These are phyloP conservation scores for Peltaster fructicola DNA, from an alignment of 2,329 filamentous ascomycete species.

Conservation along the genomic window DNA sequence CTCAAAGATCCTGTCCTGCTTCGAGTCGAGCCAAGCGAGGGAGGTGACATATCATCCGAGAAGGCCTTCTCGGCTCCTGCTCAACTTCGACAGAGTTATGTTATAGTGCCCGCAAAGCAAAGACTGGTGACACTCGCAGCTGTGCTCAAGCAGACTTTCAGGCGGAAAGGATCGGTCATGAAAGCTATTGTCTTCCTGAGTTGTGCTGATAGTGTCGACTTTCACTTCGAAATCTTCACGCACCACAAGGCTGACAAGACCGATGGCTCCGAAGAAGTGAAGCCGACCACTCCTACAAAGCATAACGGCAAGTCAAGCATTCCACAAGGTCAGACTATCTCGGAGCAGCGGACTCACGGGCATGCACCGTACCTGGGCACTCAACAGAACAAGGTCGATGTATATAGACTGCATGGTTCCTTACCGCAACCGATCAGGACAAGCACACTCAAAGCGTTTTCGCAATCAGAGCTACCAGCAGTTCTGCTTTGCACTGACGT, in stretches of 20 bases:
- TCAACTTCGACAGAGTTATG: constrained; percentile 83
- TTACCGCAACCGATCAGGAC: constrained; percentile 76
- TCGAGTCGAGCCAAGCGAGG: constrained; percentile 42
- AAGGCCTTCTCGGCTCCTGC: constrained; percentile 63
- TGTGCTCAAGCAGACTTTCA: constrained; percentile 71
- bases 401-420: constrained; percentile 84
- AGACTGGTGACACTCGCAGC: constrained; percentile 75
- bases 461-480: constrained; percentile 52
- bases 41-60: constrained; percentile 26
- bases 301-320: constrained; percentile 23
- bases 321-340: constrained; percentile 23
- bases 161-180: constrained; percentile 78
- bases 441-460: constrained; percentile 66
- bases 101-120: constrained; percentile 74
- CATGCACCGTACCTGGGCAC: constrained; percentile 23
- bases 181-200: constrained; percentile 95
- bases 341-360: constrained; percentile 34
- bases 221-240: constrained; percentile 74
- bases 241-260: constrained; percentile 22
- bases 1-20: constrained; percentile 84
- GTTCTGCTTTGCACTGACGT: constrained; percentile 91
- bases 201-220: constrained; percentile 91
- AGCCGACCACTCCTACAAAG: constrained; percentile 7
- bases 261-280: constrained; percentile 16
- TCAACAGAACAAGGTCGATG: constrained; percentile 55